Percentiles rank a stretch among this genome's conserved stretches.
phyloP scores from a whole-genome alignment of 2,329 filamentous ascomycete genomes.

The Aspergillus uvarum region DNA sequence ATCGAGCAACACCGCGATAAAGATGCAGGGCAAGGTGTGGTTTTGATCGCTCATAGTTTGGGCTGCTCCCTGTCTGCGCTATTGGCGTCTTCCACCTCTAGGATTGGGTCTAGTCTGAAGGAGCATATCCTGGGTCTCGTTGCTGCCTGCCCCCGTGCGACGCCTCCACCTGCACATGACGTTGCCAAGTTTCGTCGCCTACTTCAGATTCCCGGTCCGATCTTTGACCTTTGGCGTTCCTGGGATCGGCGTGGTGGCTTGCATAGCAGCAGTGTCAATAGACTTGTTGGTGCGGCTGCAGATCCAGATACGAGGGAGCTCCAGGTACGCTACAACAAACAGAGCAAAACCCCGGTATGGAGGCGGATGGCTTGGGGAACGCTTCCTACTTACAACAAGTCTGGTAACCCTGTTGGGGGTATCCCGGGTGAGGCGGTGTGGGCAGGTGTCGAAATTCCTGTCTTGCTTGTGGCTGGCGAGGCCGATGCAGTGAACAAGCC shows the following conservation, averaged over 20 bases:
- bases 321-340: constrained; percentile 62
- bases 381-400: constrained; percentile 59
- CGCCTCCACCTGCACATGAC: constrained; percentile 58
- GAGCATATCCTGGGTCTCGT: constrained; percentile 72
- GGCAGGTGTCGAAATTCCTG: constrained; percentile 68
- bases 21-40: constrained; percentile 65
- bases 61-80: constrained; percentile 76
- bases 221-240: constrained; percentile 74
- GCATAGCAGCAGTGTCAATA: constrained; percentile 72
- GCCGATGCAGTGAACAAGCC: constrained; percentile 75
- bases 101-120: constrained; percentile 55
- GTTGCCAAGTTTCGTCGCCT: constrained; percentile 55
- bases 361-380: constrained; percentile 74
- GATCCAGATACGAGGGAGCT: constrained; percentile 43
- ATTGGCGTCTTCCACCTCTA: constrained; percentile 62
- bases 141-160: constrained; percentile 75
- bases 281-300: constrained; percentile 59
- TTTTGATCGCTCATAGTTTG: constrained; percentile 87
- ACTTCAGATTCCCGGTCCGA: constrained; percentile 61
- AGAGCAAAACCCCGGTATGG: constrained; percentile 80
- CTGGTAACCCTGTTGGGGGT: constrained; percentile 57
- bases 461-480: constrained; percentile 77
- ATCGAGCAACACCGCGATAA: constrained; percentile 72
- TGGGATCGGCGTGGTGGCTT: constrained; percentile 79
- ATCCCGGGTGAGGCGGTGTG: constrained; percentile 70